Evolutionary conservation across 805 yeast genomes (phyloP).

Genomic region (Phaffomyces antillensis): DNA sequence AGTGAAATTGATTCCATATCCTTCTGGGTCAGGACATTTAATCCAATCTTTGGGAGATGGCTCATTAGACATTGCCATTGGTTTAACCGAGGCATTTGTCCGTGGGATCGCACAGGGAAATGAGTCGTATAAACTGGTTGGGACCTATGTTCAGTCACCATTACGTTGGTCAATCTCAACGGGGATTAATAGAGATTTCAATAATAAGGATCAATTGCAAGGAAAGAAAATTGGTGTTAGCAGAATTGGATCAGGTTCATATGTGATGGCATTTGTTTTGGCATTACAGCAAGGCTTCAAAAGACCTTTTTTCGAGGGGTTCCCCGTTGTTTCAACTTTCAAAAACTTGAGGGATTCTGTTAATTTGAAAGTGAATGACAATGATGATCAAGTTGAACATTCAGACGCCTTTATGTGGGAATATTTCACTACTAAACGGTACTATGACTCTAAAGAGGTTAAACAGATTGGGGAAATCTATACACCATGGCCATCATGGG

Average conservation of each 20-base stretch:
- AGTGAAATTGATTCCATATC: constrained; percentile 59
- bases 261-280: constrained; percentile 83
- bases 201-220: constrained; percentile 43
- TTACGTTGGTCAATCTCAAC: constrained; percentile 88
- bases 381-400: constrained; percentile 27
- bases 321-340: constrained; percentile 59
- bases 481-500: constrained; percentile 98
- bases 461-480: constrained; percentile 80
- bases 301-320: constrained; percentile 42
- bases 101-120: constrained; percentile 61
- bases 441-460: constrained; percentile 74
- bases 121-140: constrained; percentile 53
- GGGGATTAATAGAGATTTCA: constrained; percentile 57
- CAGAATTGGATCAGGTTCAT: constrained; percentile 86
- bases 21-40: constrained; percentile 85
- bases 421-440: constrained; percentile 79
- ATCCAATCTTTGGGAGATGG: constrained; percentile 61
- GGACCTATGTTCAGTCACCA: constrained; percentile 82
- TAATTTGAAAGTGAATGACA: constrained; percentile 33
- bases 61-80: constrained; percentile 75
- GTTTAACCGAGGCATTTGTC: constrained; percentile 86
- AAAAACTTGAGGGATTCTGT: constrained; percentile 75
- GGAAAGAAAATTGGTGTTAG: constrained; percentile 70
- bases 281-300: constrained; percentile 54
- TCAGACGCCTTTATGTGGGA: constrained; percentile 96